These are phyloP conservation scores for Gorgonomyces haynaldii DNA, from an alignment of 192 early-diverging fungal genomes.

Conservation along the genomic window DNA sequence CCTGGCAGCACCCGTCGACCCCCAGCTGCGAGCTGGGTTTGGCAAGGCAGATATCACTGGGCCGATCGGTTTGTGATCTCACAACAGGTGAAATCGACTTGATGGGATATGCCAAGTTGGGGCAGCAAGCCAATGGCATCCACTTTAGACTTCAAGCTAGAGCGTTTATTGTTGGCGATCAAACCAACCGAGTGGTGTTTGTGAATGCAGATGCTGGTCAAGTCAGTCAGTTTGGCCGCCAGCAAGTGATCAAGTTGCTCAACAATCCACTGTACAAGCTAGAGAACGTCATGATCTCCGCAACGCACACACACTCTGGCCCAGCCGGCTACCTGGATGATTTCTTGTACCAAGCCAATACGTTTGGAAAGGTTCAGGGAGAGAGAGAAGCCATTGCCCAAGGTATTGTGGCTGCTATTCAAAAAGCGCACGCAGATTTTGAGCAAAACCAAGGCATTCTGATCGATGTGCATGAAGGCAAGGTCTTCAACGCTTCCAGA, in stretches of 20 bases:
- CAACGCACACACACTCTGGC: conserved; percentile 37
- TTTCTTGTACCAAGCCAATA: conserved; percentile 20
- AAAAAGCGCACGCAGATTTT: conserved; percentile 15
- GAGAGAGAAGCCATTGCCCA: conserved; percentile 24
- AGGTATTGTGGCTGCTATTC: conserved; percentile 23
- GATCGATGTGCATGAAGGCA: conserved; percentile 11
- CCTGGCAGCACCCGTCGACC: background rate
- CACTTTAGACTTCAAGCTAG: conserved; percentile 21
- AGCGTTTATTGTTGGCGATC: background rate
- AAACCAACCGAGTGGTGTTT: conserved; percentile 15
- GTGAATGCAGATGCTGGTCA: conserved; percentile 23
- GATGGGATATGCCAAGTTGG: conserved; percentile 30
- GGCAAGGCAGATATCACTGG: conserved; percentile 25
- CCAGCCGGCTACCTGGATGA: conserved; percentile 29
- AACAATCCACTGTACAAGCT: conserved; percentile 18
- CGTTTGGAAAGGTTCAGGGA: conserved; percentile 15
- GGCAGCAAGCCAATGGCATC: conserved; percentile 27
- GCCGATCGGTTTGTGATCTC: no score
- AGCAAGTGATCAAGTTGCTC: conserved; percentile 11
- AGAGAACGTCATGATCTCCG: conserved; percentile 37
- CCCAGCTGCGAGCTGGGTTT: conserved; percentile 13
- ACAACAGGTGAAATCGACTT: conserved; percentile 35
- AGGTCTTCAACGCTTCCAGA: conserved; percentile 18
- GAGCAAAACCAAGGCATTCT: background rate
- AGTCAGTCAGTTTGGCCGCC: conserved; percentile 6